Conservation (phyloP, 768 basidiomycete genomes). For the Xerocomellus chrysenteron region DNA sequence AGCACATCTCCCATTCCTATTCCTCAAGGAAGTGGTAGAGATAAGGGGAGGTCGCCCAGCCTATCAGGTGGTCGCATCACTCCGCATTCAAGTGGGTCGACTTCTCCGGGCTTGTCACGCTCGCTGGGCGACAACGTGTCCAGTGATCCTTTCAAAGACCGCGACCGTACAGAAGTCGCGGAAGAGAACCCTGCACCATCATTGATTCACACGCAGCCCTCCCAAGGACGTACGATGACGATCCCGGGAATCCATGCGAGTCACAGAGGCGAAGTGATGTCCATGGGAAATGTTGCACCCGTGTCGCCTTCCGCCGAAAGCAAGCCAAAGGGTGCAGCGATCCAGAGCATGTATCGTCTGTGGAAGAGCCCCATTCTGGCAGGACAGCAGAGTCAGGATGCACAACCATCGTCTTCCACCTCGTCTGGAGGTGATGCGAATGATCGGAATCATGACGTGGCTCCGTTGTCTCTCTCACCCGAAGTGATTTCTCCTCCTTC, state of each 20-base stretch:
- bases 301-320: slow-evolving; percentile 40
- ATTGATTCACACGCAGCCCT: slow-evolving; percentile 73
- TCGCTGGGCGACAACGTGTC: slow-evolving; percentile 30
- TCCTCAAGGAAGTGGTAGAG: slow-evolving; percentile 24
- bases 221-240: slow-evolving; percentile 74
- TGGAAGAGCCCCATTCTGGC: slow-evolving; percentile 57
- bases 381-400: slow-evolving; percentile 27
- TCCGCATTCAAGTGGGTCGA: slow-evolving; percentile 26
- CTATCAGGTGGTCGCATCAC: slow-evolving; percentile 25
- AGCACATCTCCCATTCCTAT: slow-evolving; percentile 36
- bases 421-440: slow-evolving; percentile 12
- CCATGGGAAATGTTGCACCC: slow-evolving; percentile 72
- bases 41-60: slow-evolving; percentile 27
- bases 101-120: slow-evolving; percentile 35
- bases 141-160: slow-evolving; percentile 31
- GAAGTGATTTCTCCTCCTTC: slow-evolving; percentile 22
- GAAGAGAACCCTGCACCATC: slow-evolving; percentile 34
- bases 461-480: slow-evolving; percentile 27
- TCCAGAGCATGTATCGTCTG: slow-evolving; percentile 70
- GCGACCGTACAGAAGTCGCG: slow-evolving; percentile 30
- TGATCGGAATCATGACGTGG: slow-evolving; percentile 31
- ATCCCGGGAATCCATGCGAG: slow-evolving; percentile 87
- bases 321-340: slow-evolving; percentile 48
- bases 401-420: slow-evolving; percentile 3
- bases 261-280: slow-evolving; percentile 83